phyloP scores from a whole-genome alignment of 176 grass and related monocot genomes.

The Triticum turgidum region DNA sequence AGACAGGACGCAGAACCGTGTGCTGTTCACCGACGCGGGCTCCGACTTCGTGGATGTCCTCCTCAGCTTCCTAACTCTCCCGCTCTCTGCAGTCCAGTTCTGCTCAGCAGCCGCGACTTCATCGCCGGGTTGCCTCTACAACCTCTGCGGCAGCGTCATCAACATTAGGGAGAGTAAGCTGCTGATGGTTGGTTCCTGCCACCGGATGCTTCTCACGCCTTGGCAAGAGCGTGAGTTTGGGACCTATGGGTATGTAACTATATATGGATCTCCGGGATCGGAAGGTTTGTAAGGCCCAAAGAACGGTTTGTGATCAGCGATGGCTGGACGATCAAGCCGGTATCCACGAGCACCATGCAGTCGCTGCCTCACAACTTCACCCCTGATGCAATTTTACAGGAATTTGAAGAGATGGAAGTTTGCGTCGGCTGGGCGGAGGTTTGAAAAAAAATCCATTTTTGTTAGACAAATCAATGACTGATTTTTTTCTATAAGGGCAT shows the following conservation, averaged over 20 bases:
- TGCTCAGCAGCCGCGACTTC: background rate
- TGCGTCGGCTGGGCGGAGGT: background rate
- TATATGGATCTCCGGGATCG: background rate
- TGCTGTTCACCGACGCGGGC: background rate
- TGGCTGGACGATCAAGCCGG: background rate
- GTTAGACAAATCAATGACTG: too few relatives aligned
- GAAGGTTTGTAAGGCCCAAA: background rate
- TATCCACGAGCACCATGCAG: background rate
- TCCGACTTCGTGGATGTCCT: background rate
- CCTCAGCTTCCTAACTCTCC: slow-evolving; percentile 6
- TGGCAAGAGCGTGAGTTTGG: background rate
- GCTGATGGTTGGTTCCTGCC: background rate
- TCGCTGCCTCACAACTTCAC: background rate
- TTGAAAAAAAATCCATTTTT: too few relatives aligned
- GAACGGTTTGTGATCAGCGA: slow-evolving; percentile 5
- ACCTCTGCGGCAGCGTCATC: background rate
- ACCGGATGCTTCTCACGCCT: background rate
- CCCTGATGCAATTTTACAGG: background rate
- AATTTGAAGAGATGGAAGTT: background rate
- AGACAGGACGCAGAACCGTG: too few relatives aligned
- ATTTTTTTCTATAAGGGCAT: too few relatives aligned
- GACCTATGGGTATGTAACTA: too few relatives aligned
- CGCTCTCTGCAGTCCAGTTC: background rate
- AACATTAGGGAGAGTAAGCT: background rate
- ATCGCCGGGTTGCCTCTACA: background rate